Percentiles rank a stretch among this genome's conserved stretches.
Conservation (phyloP, 192 early-diverging fungal genomes). For the Coemansia sp. region DNA sequence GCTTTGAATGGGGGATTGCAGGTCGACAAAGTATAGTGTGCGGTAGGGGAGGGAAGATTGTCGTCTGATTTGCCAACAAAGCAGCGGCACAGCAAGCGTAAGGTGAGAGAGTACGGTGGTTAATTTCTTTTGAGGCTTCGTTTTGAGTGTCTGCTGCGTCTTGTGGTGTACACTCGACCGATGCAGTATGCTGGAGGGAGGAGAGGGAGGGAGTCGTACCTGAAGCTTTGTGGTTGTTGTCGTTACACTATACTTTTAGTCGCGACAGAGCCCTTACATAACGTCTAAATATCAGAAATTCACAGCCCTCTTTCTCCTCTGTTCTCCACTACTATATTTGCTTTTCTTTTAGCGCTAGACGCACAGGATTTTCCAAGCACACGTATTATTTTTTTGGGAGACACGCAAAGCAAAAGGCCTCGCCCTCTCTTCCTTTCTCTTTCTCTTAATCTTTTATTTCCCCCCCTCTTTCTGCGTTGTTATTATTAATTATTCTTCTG, state of each 20-base stretch:
- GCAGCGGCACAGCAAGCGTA: constrained; percentile 2
- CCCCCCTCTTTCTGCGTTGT: constrained; percentile 4
- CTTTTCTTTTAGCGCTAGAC: constrained; percentile 6
- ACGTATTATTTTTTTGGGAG: constrained; percentile 5
- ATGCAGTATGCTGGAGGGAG: background rate
- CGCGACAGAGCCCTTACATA: constrained; percentile 22
- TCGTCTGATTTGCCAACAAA: constrained; percentile 24
- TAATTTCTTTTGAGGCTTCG: constrained; percentile 1
- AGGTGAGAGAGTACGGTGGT: background rate
- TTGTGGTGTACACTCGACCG: constrained; percentile 2
- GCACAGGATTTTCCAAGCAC: background rate
- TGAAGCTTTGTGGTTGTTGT: background rate
- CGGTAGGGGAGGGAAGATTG: constrained; percentile 8
- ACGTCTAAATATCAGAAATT: background rate
- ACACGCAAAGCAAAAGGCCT: background rate
- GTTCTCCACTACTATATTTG: constrained; percentile 5
- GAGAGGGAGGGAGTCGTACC: constrained; percentile 8
- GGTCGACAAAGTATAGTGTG: constrained; percentile 6
- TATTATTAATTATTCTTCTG: background rate
- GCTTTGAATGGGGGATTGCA: constrained; percentile 15
- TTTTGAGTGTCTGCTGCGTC: background rate
- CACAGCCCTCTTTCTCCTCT: constrained; percentile 1
- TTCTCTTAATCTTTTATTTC: background rate
- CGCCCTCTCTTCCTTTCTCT: background rate
- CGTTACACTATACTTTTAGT: constrained; percentile 21